Evolutionary conservation across 495 filamentous ascomycete genomes (phyloP).

Genomic region (Tirmania nivea): DNA sequence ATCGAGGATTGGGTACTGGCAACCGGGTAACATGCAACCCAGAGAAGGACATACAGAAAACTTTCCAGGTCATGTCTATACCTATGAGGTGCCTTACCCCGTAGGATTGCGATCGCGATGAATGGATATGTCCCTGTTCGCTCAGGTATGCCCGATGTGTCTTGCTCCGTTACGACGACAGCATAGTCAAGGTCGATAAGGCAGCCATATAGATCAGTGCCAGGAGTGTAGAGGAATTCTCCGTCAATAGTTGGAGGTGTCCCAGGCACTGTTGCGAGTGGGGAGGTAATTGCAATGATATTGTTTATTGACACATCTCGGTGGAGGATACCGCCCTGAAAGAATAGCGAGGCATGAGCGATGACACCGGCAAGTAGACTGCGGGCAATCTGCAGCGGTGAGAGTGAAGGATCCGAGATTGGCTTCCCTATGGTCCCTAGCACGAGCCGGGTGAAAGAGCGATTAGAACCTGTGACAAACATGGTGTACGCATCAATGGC

Average conservation of each 20-base stretch:
- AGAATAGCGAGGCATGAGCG: not conserved
- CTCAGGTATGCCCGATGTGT: constrained; percentile 3
- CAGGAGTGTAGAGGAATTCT: not conserved
- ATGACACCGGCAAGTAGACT: not conserved
- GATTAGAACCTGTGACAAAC: too few relatives aligned
- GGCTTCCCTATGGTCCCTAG: too few relatives aligned
- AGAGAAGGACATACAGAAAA: constrained; percentile 5
- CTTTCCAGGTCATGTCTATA: constrained; percentile 12
- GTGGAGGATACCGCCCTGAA: constrained; percentile 3
- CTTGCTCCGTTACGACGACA: not conserved
- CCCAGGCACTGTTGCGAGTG: not conserved
- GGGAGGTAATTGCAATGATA: not conserved
- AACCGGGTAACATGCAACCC: too few relatives aligned
- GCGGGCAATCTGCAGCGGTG: not conserved
- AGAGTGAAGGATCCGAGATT: too few relatives aligned
- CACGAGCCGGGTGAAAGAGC: too few relatives aligned
- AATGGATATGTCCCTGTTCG: constrained; percentile 9
- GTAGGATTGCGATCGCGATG: constrained; percentile 9
- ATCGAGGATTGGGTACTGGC: too few relatives aligned
- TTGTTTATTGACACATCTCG: constrained; percentile 10
- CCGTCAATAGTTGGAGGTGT: too few relatives aligned
- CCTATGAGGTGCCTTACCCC: constrained; percentile 1
- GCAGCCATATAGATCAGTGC: constrained; percentile 5
- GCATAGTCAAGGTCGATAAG: constrained; percentile 14
- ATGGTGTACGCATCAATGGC: too few relatives aligned